Evolutionary conservation across 306 rosid species (phyloP).

Genomic region (Cajanus cajan): DNA sequence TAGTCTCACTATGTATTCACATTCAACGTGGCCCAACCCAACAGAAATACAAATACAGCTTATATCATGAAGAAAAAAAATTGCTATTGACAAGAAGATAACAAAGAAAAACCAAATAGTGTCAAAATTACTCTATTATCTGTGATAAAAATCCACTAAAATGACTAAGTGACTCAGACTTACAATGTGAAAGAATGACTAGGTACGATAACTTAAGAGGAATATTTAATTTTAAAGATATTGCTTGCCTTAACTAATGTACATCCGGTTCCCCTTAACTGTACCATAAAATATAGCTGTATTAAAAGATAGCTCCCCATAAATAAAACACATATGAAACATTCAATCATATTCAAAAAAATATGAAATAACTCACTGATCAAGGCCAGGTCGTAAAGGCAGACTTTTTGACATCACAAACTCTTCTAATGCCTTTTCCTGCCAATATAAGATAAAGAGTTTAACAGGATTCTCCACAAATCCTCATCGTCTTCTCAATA

Average conservation of each 20-base stretch:
- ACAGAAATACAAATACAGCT: too few relatives aligned
- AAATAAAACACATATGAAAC: neutral
- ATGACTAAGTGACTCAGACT: neutral
- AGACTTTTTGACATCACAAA: slow-evolving; percentile 63
- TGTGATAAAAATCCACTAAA: neutral
- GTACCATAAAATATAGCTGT: neutral
- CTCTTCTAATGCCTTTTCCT: slow-evolving; percentile 75
- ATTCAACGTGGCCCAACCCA: too few relatives aligned
- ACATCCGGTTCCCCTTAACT: slow-evolving; percentile 1
- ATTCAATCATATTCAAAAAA: slow-evolving; percentile 25
- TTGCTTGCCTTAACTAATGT: slow-evolving; percentile 18
- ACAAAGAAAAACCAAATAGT: neutral
- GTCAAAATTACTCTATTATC: neutral
- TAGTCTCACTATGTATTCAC: too few relatives aligned
- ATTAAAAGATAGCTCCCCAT: slow-evolving; percentile 13
- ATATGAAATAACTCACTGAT: slow-evolving; percentile 64
- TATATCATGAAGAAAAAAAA: neutral
- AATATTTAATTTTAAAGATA: slow-evolving; percentile 25
- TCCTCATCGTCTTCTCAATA: slow-evolving; percentile 9
- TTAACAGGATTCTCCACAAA: slow-evolving; percentile 23
- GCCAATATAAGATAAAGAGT: slow-evolving; percentile 41
- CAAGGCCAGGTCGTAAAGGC: slow-evolving; percentile 85
- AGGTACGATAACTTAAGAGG: neutral
- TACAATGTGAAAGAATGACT: slow-evolving; percentile 1
- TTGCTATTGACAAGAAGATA: neutral